Conservation (phyloP, 108 stramenopile genomes). For the Aurantiochytrium sp. region DNA sequence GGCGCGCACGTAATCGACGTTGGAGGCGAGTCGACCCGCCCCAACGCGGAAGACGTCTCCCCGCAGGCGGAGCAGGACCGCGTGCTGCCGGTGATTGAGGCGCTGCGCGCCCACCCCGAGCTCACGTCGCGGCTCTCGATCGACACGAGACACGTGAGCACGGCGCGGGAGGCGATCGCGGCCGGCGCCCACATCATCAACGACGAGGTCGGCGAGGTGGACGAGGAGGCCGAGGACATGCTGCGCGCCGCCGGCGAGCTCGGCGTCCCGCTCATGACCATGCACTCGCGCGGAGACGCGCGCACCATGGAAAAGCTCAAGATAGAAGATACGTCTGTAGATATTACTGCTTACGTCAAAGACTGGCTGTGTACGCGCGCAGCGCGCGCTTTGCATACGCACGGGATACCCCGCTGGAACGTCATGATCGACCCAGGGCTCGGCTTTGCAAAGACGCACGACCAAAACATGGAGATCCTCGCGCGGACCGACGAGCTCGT, state of each 20-base stretch:
- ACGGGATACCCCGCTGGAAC: slow-evolving; percentile 76
- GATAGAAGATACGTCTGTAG: slow-evolving; percentile 50
- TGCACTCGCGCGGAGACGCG: slow-evolving; percentile 92
- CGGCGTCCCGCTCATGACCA: slow-evolving; percentile 77
- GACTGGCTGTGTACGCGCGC: slow-evolving; percentile 58
- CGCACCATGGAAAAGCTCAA: slow-evolving; percentile 78
- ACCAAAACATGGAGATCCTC: slow-evolving; percentile 72
- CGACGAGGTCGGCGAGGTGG: slow-evolving; percentile 86
- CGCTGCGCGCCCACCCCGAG: slow-evolving; percentile 48
- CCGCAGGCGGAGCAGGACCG: slow-evolving; percentile 73
- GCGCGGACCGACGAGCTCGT: slow-evolving; percentile 53
- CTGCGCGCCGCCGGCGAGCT: slow-evolving; percentile 67
- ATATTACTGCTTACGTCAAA: slow-evolving; percentile 70
- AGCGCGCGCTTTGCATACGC: slow-evolving; percentile 60
- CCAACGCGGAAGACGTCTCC: slow-evolving; percentile 68
- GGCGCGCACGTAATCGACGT: slow-evolving; percentile 88
- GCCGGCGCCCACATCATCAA: slow-evolving; percentile 92
- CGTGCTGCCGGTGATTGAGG: slow-evolving; percentile 74
- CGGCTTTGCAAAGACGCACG: slow-evolving; percentile 84
- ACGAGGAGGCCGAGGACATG: slow-evolving; percentile 71
- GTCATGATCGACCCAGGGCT: slow-evolving; percentile 89
- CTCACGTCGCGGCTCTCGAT: slow-evolving; percentile 71
- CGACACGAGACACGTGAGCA: slow-evolving; percentile 82
- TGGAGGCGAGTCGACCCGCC: slow-evolving; percentile 93
- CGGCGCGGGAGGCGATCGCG: slow-evolving; percentile 75